Percentiles rank a stretch among this genome's conserved stretches.
phyloP scores from a whole-genome alignment of 805 yeast species.

The Cyberlindnera euphorbiae region DNA sequence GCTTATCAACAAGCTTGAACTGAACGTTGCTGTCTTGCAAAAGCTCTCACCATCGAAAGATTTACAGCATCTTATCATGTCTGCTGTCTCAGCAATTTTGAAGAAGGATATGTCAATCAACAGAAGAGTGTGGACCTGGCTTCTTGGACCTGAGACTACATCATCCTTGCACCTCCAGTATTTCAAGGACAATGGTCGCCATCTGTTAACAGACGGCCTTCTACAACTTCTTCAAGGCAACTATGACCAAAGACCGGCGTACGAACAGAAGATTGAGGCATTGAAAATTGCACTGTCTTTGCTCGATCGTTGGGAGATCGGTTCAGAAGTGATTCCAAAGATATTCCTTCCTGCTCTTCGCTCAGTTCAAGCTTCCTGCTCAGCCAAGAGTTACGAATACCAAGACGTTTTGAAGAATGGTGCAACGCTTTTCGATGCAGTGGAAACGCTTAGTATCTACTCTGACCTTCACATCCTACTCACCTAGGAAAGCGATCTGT shows the following conservation, averaged over 20 bases:
- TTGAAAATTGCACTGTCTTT: slow-evolving; percentile 65
- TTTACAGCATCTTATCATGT: slow-evolving; percentile 50
- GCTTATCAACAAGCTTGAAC: slow-evolving; percentile 59
- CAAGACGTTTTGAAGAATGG: slow-evolving; percentile 54
- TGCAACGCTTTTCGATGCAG: slow-evolving; percentile 73
- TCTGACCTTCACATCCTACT: slow-evolving; percentile 47
- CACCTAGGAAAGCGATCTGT: slow-evolving; percentile 26
- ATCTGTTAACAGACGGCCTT: slow-evolving; percentile 48
- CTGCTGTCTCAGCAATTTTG: slow-evolving; percentile 64
- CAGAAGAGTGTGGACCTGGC: slow-evolving; percentile 90
- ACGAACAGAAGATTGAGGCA: slow-evolving; percentile 41
- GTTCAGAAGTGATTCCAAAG: slow-evolving; percentile 64
- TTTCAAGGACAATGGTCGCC: slow-evolving; percentile 54
- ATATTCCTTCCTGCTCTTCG: slow-evolving; percentile 62
- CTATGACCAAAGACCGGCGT: slow-evolving; percentile 19
- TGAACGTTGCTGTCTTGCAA: slow-evolving; percentile 55
- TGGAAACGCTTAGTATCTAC: slow-evolving; percentile 82
- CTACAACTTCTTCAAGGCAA: slow-evolving; percentile 38
- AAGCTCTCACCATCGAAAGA: slow-evolving; percentile 46
- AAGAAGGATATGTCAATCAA: slow-evolving; percentile 92
- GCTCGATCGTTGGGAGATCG: slow-evolving; percentile 94
- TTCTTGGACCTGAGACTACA: slow-evolving; percentile 67
- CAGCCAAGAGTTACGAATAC: slow-evolving; percentile 23
- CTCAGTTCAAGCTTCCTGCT: slow-evolving; percentile 35
- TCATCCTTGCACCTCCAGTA: slow-evolving; percentile 31